Conservation (phyloP, 805 yeast genomes). For the Priceomyces carsonii region DNA sequence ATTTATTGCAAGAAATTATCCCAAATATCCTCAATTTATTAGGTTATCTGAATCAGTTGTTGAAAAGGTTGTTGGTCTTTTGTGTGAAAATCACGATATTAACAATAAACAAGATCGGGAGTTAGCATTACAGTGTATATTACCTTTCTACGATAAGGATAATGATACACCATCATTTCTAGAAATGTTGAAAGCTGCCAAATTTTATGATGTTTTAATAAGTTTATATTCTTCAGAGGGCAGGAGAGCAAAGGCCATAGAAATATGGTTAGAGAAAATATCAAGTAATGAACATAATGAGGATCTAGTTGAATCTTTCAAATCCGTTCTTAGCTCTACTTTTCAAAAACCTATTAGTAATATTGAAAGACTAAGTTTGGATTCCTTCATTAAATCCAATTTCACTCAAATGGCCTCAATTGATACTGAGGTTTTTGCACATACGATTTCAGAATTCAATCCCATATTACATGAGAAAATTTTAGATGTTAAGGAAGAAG, state of each 20-base stretch:
- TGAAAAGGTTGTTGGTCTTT: constrained; percentile 44
- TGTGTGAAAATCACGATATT: constrained; percentile 45
- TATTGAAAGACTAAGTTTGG: constrained; percentile 23
- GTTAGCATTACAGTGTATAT: constrained; percentile 68
- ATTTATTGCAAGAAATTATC: constrained; percentile 76
- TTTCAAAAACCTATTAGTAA: constrained; percentile 12
- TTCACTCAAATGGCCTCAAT: constrained; percentile 22
- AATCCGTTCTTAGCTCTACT: constrained; percentile 27
- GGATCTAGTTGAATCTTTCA: constrained; percentile 12
- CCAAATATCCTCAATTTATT: constrained; percentile 84
- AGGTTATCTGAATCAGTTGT: constrained; percentile 63
- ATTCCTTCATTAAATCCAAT: constrained; percentile 22
- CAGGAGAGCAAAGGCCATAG: constrained; percentile 52
- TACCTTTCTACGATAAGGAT: constrained; percentile 65
- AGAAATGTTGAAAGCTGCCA: constrained; percentile 51
- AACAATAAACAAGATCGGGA: constrained; percentile 61
- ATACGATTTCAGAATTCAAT: constrained; percentile 32
- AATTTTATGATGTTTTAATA: constrained; percentile 59
- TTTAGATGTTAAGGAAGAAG: constrained; percentile 24
- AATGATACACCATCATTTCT: constrained; percentile 51
- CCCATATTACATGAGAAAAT: constrained; percentile 42
- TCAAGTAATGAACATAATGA: constrained; percentile 13
- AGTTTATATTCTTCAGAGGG: constrained; percentile 56
- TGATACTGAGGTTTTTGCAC: constrained; percentile 37
- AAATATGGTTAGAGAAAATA: constrained; percentile 46